phyloP scores from a whole-genome alignment of 1,284 basidiomycete genomes.

The Apiotrichum gracile region DNA sequence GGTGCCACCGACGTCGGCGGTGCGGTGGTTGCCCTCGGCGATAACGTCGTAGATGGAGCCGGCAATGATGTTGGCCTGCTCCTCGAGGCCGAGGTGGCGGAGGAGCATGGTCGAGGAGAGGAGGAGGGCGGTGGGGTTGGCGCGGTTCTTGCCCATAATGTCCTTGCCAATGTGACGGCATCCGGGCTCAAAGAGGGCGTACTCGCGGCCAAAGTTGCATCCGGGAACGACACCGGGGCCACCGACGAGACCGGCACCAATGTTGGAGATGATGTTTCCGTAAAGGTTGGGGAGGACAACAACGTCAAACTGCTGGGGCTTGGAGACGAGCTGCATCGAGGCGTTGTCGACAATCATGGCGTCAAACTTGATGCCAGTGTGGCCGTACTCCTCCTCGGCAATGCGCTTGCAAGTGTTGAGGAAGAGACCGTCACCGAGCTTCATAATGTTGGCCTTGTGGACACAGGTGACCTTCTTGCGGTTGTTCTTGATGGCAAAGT shows the following conservation, averaged over 20 bases:
- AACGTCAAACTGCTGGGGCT: slow-evolving; percentile 69
- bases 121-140: slow-evolving; percentile 98
- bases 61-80: slow-evolving; percentile 92
- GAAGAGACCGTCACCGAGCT: slow-evolving; percentile 98
- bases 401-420: slow-evolving; percentile 95
- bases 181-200: slow-evolving; percentile 97
- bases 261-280: slow-evolving; percentile 97
- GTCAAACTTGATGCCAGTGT: slow-evolving; percentile 83
- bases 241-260: slow-evolving; percentile 95
- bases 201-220: slow-evolving; percentile 96
- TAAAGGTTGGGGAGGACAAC: slow-evolving; percentile 54
- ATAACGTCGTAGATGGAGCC: slow-evolving; percentile 90
- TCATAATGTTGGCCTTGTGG: slow-evolving; percentile 99
- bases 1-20: slow-evolving; percentile 89
- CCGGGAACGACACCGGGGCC: slow-evolving; percentile 97
- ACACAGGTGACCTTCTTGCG: slow-evolving; percentile 99
- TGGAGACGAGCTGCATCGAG: slow-evolving; percentile 97
- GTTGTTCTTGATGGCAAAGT: slow-evolving; percentile 98
- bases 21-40: slow-evolving; percentile 79
- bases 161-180: slow-evolving; percentile 98
- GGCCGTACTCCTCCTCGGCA: slow-evolving; percentile 86
- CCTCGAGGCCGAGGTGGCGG: slow-evolving; percentile 89
- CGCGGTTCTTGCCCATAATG: slow-evolving; percentile 94
- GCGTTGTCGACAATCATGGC: slow-evolving; percentile 99
- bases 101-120: slow-evolving; percentile 98